A percentile compares a stretch with the other conserved stretches of the same genome.
Evolutionary conservation across 148 eudicot genomes (phyloP).

Genomic region (Heliamphora exappendiculata): DNA sequence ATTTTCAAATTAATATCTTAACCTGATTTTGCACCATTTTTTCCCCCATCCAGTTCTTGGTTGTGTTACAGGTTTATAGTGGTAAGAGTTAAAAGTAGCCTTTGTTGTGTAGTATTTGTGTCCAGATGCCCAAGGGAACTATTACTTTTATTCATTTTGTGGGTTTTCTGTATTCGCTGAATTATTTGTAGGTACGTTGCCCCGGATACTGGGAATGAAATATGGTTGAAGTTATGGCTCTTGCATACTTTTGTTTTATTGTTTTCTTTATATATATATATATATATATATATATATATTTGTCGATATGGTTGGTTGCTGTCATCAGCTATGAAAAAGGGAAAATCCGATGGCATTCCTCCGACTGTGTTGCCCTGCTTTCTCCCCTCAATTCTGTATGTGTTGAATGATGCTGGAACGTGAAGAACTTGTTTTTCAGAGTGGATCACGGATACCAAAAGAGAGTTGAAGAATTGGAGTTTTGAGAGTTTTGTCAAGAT

Average conservation of each 20-base stretch:
- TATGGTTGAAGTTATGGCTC: background rate
- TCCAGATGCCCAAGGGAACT: conserved; percentile 2
- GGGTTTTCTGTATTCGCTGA: background rate
- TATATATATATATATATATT: no score
- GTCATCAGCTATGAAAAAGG: no score
- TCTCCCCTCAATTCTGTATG: no score
- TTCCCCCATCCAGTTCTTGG: background rate
- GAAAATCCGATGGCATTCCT: no score
- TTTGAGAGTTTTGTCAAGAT: no score
- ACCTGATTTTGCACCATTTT: background rate
- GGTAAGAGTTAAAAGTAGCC: background rate
- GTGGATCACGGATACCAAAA: no score
- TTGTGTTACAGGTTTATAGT: background rate
- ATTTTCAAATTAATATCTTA: background rate
- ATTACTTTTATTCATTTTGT: conserved; percentile 4
- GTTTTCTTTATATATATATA: no score
- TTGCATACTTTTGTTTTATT: background rate
- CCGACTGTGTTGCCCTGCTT: no score
- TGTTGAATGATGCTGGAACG: no score
- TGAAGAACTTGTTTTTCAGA: no score
- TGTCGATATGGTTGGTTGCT: no score
- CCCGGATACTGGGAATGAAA: background rate
- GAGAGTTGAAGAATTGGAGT: no score
- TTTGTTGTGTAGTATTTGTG: conserved; percentile 1
- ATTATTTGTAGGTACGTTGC: background rate